A percentile compares a stretch with the other conserved stretches of the same genome.
Conservation (phyloP, 169 alveolate genomes). For the Babesia bovis region DNA sequence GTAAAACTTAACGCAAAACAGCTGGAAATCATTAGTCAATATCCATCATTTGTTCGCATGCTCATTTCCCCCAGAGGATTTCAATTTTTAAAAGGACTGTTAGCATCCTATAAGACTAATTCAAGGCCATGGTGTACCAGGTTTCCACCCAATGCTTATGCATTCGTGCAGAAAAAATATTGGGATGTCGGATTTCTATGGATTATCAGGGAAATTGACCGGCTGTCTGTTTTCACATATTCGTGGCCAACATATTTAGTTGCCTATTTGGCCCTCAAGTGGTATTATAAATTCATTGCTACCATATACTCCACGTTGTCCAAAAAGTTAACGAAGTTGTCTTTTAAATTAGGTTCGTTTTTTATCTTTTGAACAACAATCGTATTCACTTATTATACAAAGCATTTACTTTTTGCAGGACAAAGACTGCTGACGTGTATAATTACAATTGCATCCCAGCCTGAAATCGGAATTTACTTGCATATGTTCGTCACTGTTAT, state of each 20-base stretch:
- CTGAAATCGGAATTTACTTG: slow-evolving; percentile 25
- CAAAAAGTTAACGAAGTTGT: background rate
- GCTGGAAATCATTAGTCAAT: slow-evolving; percentile 36
- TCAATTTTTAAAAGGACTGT: background rate
- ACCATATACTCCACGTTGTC: slow-evolving; percentile 7
- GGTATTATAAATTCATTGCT: slow-evolving; percentile 9
- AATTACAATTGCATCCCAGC: slow-evolving; percentile 16
- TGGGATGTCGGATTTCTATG: slow-evolving; percentile 73
- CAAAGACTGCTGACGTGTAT: background rate
- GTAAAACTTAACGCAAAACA: slow-evolving; percentile 18
- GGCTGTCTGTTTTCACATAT: slow-evolving; percentile 26
- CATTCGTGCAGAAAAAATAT: slow-evolving; percentile 67
- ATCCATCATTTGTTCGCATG: slow-evolving; percentile 38
- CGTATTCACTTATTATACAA: no score
- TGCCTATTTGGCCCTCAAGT: background rate
- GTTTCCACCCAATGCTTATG: slow-evolving; percentile 61
- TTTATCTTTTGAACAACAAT: no score
- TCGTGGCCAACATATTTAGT: slow-evolving; percentile 10
- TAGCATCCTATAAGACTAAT: background rate
- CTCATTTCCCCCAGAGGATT: slow-evolving; percentile 6
- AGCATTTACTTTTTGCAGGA: background rate
- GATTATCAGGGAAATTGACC: slow-evolving; percentile 42
- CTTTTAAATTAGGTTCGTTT: no score
- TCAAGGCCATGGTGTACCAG: slow-evolving; percentile 74
- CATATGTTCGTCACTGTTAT: slow-evolving; percentile 32